phyloP scores from a whole-genome alignment of 441 rosid genomes.

The Croton laevigatus region DNA sequence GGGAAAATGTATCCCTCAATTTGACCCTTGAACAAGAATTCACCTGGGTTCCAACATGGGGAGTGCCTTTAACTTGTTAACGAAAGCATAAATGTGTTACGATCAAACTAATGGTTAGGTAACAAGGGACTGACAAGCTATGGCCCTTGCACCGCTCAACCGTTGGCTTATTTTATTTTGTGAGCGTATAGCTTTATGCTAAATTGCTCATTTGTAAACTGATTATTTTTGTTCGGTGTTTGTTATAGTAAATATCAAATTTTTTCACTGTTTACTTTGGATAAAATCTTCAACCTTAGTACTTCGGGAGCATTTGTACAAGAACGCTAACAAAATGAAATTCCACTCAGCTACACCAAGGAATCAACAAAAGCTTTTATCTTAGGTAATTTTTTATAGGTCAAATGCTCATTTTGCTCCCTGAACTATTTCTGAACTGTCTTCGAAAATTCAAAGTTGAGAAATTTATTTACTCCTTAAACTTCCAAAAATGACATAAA shows the following conservation, averaged over 20 bases:
- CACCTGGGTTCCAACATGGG: background rate
- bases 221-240: background rate
- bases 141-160: background rate
- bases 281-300: background rate
- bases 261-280: background rate
- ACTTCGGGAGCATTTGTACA: too few species aligned
- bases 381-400: too few species aligned
- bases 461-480: too few species aligned
- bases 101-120: background rate
- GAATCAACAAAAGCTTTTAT: too few species aligned
- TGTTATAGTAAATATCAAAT: background rate
- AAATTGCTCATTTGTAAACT: background rate
- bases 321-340: too few species aligned
- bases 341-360: too few species aligned
- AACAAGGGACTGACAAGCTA: background rate
- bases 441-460: too few species aligned
- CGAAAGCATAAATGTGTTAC: background rate
- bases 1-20: too few species aligned
- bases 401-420: too few species aligned
- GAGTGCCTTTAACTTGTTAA: background rate
- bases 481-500: too few species aligned
- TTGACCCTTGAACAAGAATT: slow-evolving; percentile 6
- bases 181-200: background rate
- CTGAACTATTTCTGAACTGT: too few species aligned
- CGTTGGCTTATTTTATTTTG: background rate